Evolutionary conservation across 805 yeast genomes (phyloP), one percentile per base, ranked within the genome.

Genomic region (Lipomyces chichibuensis): DNA sequence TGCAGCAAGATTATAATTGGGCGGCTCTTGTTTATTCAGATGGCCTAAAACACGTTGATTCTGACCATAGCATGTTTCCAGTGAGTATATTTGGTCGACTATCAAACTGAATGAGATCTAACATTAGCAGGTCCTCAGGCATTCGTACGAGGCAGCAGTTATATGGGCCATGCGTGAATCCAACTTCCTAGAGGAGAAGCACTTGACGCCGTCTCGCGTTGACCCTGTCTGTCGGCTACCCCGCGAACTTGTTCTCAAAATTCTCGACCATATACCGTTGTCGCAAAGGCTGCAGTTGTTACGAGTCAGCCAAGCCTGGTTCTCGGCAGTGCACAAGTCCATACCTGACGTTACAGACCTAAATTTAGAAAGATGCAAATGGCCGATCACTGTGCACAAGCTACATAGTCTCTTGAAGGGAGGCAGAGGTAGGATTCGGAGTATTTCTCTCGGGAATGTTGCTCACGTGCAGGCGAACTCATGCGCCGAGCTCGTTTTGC

Each of bases 211-310:
- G 49, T 43, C 49, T 43, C 49, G 23, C 8, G 35, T 17, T 20
- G 60, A 57, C 35, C 57, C 57, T 0, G 46, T 46, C n/a, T n/a
- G 29, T 17, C 23, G 32, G 6, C 39, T 64, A 6, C 66, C 66
- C 14, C 43, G 25, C 9, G 66, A 64, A 17, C 33, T 64, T 14
- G 29, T 64, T 14, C 51, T 64, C 29, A 53, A 64, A 52, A 64
- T 64, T 9, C 35, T 64, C 29, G 63, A 60, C 17, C 55, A 37
- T 37, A 13, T 64, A 3, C 37, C 63, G 17, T 27, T 43, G n/a
- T n/a, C 54, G 4, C 56, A 64, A 29, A 46, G 66, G 23, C 39
- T 59, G 17, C 20, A 39, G 14, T 17, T 60, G 11, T 14, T 46
- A 35, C 46, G 33, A 5, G 57, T 60, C 27, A 53, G 57, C 35